These are phyloP conservation scores for Pythium phragmitis DNA, from an alignment of 352 stramenopile species.

Conservation along the genomic window DNA sequence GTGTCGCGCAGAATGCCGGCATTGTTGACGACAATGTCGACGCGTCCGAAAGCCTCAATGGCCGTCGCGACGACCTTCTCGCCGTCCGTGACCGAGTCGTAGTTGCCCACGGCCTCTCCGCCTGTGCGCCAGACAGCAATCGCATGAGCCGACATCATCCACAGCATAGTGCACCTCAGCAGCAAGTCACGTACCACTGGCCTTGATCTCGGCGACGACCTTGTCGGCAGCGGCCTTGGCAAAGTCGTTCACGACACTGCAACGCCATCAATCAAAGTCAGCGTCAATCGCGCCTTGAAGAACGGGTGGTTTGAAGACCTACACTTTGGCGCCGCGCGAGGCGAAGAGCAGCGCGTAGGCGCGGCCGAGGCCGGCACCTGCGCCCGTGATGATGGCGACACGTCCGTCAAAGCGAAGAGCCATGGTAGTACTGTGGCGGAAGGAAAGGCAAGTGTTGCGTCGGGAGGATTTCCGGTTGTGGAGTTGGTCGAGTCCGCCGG, in stretches of 20 bases:
- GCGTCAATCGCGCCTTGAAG: background rate
- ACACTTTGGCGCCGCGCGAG: conserved; percentile 81
- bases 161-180: conserved; percentile 8
- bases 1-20: conserved; percentile 93
- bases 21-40: conserved; percentile 92
- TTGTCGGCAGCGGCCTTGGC: conserved; percentile 61
- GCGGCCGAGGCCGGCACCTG: conserved; percentile 69
- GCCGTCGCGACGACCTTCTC: conserved; percentile 79
- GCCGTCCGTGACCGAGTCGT: conserved; percentile 84
- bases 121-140: conserved; percentile 20
- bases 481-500: conserved; percentile 5
- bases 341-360: conserved; percentile 75
- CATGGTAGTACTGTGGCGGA: conserved; percentile 12
- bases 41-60: conserved; percentile 64
- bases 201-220: conserved; percentile 79
- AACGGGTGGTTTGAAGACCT: conserved; percentile 24
- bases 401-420: conserved; percentile 72
- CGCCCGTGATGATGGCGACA: conserved; percentile 79
- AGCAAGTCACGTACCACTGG: conserved; percentile 29
- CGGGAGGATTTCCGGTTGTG: conserved; percentile 21
- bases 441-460: conserved; percentile 6
- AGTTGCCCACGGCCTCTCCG: conserved; percentile 75
- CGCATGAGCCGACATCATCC: background rate
- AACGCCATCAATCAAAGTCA: background rate
- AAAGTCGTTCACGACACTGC: conserved; percentile 79